Evolutionary conservation across 768 basidiomycete species (phyloP).

Genomic region (Boletus rufocinnamomeus): DNA sequence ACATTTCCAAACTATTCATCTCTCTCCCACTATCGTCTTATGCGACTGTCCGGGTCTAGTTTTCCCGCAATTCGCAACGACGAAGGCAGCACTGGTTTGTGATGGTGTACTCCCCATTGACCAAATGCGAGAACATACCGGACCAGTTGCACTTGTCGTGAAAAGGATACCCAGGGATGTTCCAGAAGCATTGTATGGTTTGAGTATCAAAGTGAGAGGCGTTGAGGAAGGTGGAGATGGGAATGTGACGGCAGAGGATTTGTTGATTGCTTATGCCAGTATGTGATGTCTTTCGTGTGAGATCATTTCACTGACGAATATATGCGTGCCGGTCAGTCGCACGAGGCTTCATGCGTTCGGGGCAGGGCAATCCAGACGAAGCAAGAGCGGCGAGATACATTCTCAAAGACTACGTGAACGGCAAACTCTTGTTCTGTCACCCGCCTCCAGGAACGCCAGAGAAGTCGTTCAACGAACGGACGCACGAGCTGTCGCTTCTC

Average conservation of each 20-base stretch:
- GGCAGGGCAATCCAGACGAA: conserved; percentile 97
- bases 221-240: conserved; percentile 87
- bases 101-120: conserved; percentile 98
- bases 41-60: conserved; percentile 99
- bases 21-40: conserved; percentile 83
- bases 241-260: conserved; percentile 69
- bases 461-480: conserved; percentile 72
- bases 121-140: conserved; percentile 92
- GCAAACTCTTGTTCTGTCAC: conserved; percentile 87
- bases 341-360: conserved; percentile 87
- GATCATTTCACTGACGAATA: conserved; percentile 18
- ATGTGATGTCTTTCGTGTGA: conserved; percentile 37
- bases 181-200: conserved; percentile 88
- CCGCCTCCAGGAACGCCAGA: conserved; percentile 75
- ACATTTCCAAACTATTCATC: conserved; percentile 96
- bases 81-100: conserved; percentile 93
- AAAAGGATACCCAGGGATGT: conserved; percentile 79
- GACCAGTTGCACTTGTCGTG: conserved; percentile 75
- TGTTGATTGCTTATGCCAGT: conserved; percentile 93
- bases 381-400: conserved; percentile 90
- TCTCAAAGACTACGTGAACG: conserved; percentile 97
- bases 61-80: conserved; percentile 97
- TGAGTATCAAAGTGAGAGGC: conserved; percentile 63
- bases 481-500: conserved; percentile 59
- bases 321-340: conserved; percentile 60